These are phyloP conservation scores for Trametes pubescens DNA, from an alignment of 1,284 basidiomycete genomes.

Conservation along the genomic window DNA sequence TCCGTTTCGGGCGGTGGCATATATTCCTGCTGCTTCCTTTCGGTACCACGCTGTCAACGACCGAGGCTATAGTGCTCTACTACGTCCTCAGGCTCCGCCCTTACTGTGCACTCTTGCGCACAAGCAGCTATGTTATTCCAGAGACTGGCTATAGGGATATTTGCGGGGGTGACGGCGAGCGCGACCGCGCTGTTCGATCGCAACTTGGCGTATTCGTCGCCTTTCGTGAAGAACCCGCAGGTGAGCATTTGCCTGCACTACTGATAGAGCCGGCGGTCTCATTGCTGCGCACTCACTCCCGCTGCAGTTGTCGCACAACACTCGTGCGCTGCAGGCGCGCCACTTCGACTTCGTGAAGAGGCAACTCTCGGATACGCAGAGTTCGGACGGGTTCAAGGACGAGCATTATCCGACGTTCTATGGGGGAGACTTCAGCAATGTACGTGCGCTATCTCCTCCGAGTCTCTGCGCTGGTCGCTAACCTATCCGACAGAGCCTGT, in stretches of 20 bases:
- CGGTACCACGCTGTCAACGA: background rate
- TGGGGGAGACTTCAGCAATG: slow-evolving; percentile 60
- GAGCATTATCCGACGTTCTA: slow-evolving; percentile 63
- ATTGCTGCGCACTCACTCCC: background rate
- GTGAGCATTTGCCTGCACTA: slow-evolving; percentile 37
- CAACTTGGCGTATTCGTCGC: slow-evolving; percentile 59
- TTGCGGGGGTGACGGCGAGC: slow-evolving; percentile 22
- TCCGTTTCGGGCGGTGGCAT: background rate
- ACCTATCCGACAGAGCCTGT: slow-evolving; percentile 49
- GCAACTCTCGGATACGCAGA: slow-evolving; percentile 41
- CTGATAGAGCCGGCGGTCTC: background rate
- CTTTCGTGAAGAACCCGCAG: slow-evolving; percentile 53
- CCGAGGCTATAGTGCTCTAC: too few relatives aligned
- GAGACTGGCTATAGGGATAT: background rate
- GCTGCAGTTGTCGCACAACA: slow-evolving; percentile 51
- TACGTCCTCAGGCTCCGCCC: too few relatives aligned
- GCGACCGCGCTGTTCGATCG: slow-evolving; percentile 50
- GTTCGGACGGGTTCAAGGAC: slow-evolving; percentile 53
- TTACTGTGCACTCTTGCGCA: too few relatives aligned
- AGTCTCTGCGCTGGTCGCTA: too few relatives aligned
- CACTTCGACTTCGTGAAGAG: slow-evolving; percentile 50
- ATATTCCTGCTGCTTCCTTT: background rate
- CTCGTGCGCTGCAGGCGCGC: slow-evolving; percentile 48
- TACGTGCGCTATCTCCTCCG: slow-evolving; percentile 33
- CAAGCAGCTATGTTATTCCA: background rate